A percentile compares a stretch with the other conserved stretches of the same genome.
These are phyloP conservation scores for Phytophthora litchii DNA, from an alignment of 352 stramenopile genomes.

Conservation along the genomic window DNA sequence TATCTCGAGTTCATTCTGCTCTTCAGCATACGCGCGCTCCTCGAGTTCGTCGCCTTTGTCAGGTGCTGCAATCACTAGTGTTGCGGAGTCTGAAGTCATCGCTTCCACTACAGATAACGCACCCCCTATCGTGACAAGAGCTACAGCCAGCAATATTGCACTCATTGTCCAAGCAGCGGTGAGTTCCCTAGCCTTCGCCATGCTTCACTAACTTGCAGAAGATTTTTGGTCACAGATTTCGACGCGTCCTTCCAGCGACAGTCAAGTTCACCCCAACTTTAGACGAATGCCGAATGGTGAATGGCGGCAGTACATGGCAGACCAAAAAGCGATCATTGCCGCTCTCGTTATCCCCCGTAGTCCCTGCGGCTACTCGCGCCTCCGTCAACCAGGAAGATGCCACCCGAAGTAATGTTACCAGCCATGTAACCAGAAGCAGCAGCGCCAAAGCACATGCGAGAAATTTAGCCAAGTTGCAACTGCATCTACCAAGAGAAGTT, in stretches of 20 bases:
- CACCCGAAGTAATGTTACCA: background rate
- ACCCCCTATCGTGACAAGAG: slow-evolving; percentile 1
- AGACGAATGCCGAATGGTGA: slow-evolving; percentile 30
- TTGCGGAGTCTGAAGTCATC: slow-evolving; percentile 15
- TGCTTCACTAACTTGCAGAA: background rate
- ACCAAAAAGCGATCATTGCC: slow-evolving; percentile 32
- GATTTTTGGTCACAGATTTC: slow-evolving; percentile 15
- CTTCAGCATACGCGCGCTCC: slow-evolving; percentile 49
- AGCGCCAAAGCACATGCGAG: slow-evolving; percentile 25
- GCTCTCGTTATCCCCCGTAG: slow-evolving; percentile 10
- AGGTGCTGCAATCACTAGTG: slow-evolving; percentile 65
- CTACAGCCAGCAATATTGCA: background rate
- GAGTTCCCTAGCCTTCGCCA: background rate
- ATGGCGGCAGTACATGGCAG: slow-evolving; percentile 25
- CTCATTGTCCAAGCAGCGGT: background rate
- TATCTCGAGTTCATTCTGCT: slow-evolving; percentile 45
- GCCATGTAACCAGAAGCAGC: slow-evolving; percentile 17
- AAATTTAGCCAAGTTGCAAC: slow-evolving; percentile 36
- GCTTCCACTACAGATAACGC: background rate
- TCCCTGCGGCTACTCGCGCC: slow-evolving; percentile 7
- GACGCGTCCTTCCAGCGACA: slow-evolving; percentile 28
- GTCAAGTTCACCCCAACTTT: background rate
- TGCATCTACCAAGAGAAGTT: slow-evolving; percentile 45
- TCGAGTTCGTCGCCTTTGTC: slow-evolving; percentile 79
- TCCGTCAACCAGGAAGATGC: slow-evolving; percentile 33